These are phyloP conservation scores for Rhizoclosmatium globosum DNA, from an alignment of 192 early-diverging fungal genomes.

Conservation along the genomic window DNA sequence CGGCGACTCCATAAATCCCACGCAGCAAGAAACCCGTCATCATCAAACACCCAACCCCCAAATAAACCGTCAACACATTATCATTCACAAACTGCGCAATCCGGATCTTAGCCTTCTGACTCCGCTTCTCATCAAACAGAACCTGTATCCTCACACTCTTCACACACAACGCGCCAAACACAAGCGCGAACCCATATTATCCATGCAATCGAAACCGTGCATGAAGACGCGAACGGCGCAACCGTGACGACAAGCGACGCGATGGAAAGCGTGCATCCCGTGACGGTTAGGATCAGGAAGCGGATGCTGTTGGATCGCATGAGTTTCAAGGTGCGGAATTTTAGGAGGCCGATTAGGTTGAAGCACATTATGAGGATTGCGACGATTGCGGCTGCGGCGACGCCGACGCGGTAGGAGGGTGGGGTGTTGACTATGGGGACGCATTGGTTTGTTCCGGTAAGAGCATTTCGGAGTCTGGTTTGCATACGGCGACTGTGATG, in stretches of 20 bases:
- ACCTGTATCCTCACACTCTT: constrained; percentile 19
- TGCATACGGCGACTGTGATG: constrained; percentile 9
- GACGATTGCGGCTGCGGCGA: neutral
- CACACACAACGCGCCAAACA: constrained; percentile 32
- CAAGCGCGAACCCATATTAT: constrained; percentile 31
- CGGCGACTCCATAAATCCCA: neutral
- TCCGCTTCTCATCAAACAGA: constrained; percentile 14
- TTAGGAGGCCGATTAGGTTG: neutral
- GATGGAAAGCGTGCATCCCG: neutral
- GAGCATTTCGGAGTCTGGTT: neutral
- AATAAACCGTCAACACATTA: neutral
- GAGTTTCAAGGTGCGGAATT: constrained; percentile 2
- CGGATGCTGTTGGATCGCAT: constrained; percentile 14
- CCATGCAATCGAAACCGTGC: constrained; percentile 1
- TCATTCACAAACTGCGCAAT: neutral
- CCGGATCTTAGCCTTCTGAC: neutral
- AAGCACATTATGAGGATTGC: neutral
- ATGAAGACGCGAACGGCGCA: neutral
- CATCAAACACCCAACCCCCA: constrained; percentile 1
- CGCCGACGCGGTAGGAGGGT: neutral
- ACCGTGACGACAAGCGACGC: neutral
- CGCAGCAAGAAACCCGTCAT: constrained; percentile 4
- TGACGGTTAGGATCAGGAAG: neutral
- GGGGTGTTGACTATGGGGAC: neutral
- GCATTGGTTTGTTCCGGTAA: neutral